Base-by-base conservation (phyloP, 306 rosid genomes). In the Cicer pinnatifidum region DNA sequence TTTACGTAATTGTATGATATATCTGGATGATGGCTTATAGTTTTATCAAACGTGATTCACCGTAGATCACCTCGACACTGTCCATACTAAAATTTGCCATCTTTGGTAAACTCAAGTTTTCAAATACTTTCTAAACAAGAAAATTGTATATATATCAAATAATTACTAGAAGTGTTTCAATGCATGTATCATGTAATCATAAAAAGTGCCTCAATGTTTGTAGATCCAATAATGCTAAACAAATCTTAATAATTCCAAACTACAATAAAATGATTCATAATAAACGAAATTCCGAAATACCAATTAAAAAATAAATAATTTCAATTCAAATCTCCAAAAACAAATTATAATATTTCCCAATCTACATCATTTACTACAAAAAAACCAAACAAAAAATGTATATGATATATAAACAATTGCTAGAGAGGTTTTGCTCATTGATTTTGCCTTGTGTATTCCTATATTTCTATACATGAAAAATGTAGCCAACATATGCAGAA, bases 391-490 rank as follows among this genome's bases (percentile, higher is more conserved):
- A 43, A 67, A 67, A 59, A 37, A 46, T 44, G 38, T 68, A 68
- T 45, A 46, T 57, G 39, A 56, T 5, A 13, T 35, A 62, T 64
- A 56, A 64, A 70, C 72, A 81, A 11, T 75, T 74, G 71, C 2
- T 8, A 15, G 39, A 73, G 7, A 68, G 48, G 71, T 70, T 52
- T 53, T 33, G 71, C 78, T 70, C 67, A 68, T 62, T 75, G 54
- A 54, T 43, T 45, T 45, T 65, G 53, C 76, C 81, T 50, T 71
- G 64, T 71, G 64, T 69, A 40, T 77, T 71, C 69, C 75, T 63
- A 70, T 73, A 69, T 64, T 84, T 69, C 76, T 84, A 70, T 84
- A 78, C 83, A 81, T 70, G 70, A 81, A 84, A 81, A 81, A 33
- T 77, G 81, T 39, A 63, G 75, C 75, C 52, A 48, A 75, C 64